Percentiles rank a stretch among this genome's conserved stretches.
Conservation (phyloP, 306 rosid species). For the Astragalus membranaceus region DNA sequence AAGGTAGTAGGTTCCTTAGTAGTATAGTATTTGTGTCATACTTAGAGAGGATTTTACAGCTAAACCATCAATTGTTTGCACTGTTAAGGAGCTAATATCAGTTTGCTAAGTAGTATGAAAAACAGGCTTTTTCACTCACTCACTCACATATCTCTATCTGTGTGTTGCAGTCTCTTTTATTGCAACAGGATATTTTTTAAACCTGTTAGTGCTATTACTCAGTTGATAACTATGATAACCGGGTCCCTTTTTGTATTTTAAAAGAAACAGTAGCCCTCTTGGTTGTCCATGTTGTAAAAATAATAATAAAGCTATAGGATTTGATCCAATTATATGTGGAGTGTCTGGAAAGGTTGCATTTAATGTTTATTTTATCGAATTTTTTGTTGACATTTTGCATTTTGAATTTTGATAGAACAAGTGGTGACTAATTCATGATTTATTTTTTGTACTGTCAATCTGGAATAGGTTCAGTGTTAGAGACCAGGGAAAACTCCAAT, state of each 20-base stretch:
- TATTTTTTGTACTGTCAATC: neutral
- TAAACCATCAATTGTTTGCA: no score
- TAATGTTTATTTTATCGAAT: neutral
- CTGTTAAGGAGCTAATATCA: no score
- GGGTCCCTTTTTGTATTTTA: neutral
- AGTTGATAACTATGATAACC: neutral
- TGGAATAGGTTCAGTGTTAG: constrained; percentile 4
- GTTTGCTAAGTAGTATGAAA: no score
- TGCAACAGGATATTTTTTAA: neutral
- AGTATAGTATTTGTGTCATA: no score
- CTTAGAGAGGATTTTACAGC: no score
- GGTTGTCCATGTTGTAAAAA: neutral
- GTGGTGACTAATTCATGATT: neutral
- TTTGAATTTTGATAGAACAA: neutral
- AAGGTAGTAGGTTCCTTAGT: no score
- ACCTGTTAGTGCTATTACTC: neutral
- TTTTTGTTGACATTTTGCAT: neutral
- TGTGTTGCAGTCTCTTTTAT: no score
- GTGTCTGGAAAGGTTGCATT: neutral
- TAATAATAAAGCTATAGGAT: neutral
- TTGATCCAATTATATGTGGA: neutral
- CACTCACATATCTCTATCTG: no score
- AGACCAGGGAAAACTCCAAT: neutral
- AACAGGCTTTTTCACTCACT: no score
- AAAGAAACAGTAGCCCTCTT: neutral